Percentiles rank a stretch among this genome's conserved stretches.
These are phyloP conservation scores for Claviceps sp. DNA, from an alignment of 2,329 filamentous ascomycete genomes.

Conservation along the genomic window DNA sequence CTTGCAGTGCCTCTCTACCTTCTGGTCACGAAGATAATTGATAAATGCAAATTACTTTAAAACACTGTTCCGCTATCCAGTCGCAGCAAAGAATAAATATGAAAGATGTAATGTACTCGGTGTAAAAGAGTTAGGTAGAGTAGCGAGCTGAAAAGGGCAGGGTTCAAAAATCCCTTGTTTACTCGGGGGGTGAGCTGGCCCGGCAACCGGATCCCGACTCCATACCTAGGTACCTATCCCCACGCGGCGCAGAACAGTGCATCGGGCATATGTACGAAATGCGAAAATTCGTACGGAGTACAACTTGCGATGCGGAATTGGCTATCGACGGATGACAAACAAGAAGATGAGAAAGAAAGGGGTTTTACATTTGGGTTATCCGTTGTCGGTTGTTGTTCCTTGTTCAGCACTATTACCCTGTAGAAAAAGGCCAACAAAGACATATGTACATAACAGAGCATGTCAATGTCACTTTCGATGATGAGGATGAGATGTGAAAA, in stretches of 20 bases:
- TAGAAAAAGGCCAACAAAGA: too few species aligned
- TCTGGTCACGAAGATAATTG: not conserved
- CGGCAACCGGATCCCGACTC: not conserved
- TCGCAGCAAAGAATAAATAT: not conserved
- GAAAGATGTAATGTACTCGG: not conserved
- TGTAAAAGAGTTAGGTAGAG: not conserved
- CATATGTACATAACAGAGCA: too few species aligned
- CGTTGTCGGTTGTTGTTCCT: too few species aligned
- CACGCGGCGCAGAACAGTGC: not conserved
- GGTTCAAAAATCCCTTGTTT: not conserved
- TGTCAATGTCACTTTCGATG: too few species aligned
- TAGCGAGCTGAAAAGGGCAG: not conserved
- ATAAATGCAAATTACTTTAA: not conserved
- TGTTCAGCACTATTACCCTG: too few species aligned
- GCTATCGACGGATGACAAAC: too few species aligned
- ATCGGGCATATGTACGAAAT: too few species aligned
- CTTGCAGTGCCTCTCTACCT: not conserved
- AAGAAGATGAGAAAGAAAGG: too few species aligned
- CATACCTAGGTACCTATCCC: not conserved
- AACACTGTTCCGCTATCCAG: not conserved
- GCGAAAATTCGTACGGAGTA: too few species aligned
- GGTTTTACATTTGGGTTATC: too few species aligned
- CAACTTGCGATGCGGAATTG: too few species aligned
- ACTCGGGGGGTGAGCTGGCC: slow-evolving; percentile 1
- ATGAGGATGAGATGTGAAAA: too few species aligned